phyloP scores from a whole-genome alignment of 768 basidiomycete species.

The Hortiboletus flavorubellus region DNA sequence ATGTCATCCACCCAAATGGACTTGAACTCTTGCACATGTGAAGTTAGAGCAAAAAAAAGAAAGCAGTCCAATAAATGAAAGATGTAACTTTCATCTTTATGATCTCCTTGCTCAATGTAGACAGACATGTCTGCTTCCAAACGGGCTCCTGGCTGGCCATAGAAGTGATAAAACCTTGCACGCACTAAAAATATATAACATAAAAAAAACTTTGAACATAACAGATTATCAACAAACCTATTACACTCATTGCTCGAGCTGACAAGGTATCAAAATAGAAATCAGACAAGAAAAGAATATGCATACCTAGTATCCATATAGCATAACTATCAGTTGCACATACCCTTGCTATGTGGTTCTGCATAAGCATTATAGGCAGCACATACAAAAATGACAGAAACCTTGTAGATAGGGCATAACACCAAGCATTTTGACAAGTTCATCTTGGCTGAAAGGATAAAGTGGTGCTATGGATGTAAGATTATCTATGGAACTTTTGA shows the following conservation, averaged over 20 bases:
- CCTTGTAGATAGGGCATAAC: background rate
- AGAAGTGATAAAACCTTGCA: background rate
- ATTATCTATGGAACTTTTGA: background rate
- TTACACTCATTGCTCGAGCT: background rate
- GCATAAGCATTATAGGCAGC: background rate
- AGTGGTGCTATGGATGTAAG: background rate
- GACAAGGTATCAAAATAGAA: background rate
- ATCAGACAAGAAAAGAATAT: background rate
- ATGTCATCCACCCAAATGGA: constrained; percentile 1
- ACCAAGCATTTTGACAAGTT: background rate
- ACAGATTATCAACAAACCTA: background rate
- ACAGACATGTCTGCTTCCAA: background rate
- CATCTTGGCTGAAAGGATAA: background rate
- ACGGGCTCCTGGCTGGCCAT: constrained; percentile 1
- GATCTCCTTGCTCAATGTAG: background rate
- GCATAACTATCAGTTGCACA: background rate
- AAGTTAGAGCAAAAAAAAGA: background rate
- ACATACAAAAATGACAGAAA: background rate
- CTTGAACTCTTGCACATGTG: background rate
- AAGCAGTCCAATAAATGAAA: background rate
- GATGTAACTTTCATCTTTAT: background rate
- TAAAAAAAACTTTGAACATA: background rate
- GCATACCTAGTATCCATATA: background rate
- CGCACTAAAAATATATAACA: background rate
- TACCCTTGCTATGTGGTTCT: background rate